A percentile compares a stretch with the other conserved stretches of the same genome.
These are phyloP conservation scores for Lepidopterella palustris DNA, from an alignment of 495 filamentous ascomycete genomes.

Conservation along the genomic window DNA sequence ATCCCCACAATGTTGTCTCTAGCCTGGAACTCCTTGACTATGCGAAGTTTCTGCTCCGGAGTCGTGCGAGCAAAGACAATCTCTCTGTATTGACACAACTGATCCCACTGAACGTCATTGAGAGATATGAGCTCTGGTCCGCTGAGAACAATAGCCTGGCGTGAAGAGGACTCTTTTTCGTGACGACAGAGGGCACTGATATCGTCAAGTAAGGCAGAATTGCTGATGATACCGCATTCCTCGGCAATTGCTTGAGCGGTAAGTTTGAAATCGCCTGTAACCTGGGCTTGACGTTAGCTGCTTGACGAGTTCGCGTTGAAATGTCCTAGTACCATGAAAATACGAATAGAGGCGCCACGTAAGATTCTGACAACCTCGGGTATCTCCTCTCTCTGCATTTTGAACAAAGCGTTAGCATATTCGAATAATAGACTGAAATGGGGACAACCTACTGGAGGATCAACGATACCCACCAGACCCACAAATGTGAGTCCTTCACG, in stretches of 20 bases:
- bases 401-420: neutral
- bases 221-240: constrained; percentile 59
- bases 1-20: constrained; percentile 46
- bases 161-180: constrained; percentile 6
- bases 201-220: constrained; percentile 36
- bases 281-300: neutral
- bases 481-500: constrained; percentile 50
- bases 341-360: constrained; percentile 54
- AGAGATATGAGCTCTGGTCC: constrained; percentile 54
- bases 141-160: constrained; percentile 44
- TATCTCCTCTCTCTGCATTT: constrained; percentile 48
- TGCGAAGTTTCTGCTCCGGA: constrained; percentile 69
- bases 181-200: constrained; percentile 35
- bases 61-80: constrained; percentile 67
- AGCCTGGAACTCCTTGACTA: constrained; percentile 60
- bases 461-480: constrained; percentile 59
- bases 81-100: constrained; percentile 51
- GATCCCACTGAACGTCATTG: constrained; percentile 51
- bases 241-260: constrained; percentile 63
- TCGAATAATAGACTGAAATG: neutral
- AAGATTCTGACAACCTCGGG: constrained; percentile 52
- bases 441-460: constrained; percentile 45
- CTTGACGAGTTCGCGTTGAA: neutral
- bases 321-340: constrained; percentile 52
- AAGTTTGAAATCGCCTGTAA: constrained; percentile 65